Evolutionary conservation across 805 yeast species (phyloP).

Genomic region (Pichia heedii): DNA sequence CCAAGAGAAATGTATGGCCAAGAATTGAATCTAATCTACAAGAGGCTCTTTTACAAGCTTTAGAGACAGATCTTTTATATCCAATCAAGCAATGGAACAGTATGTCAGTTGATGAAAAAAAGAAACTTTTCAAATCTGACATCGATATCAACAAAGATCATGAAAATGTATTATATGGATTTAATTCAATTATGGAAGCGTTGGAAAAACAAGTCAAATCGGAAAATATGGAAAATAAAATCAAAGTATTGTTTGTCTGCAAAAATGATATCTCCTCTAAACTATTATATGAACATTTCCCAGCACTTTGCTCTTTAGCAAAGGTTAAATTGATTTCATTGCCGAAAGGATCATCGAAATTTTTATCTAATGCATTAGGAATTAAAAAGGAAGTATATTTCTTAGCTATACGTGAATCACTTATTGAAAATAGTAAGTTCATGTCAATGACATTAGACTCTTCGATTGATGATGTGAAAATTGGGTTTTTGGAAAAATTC

Average conservation of each 20-base stretch:
- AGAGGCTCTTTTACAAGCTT: conserved; percentile 22
- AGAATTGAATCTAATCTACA: conserved; percentile 27
- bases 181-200: conserved; percentile 43
- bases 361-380: conserved; percentile 14
- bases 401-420: conserved; percentile 13
- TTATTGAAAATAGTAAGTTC: conserved; percentile 8
- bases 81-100: conserved; percentile 14
- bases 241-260: conserved; percentile 48
- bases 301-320: conserved; percentile 43
- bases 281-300: conserved; percentile 48
- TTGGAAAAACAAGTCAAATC: conserved; percentile 34
- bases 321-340: conserved; percentile 51
- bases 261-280: conserved; percentile 33
- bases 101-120: conserved; percentile 19
- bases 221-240: conserved; percentile 6
- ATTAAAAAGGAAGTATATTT: not conserved
- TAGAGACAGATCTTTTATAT: conserved; percentile 8
- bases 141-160: conserved; percentile 6
- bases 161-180: conserved; percentile 34
- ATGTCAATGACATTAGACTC: conserved; percentile 12
- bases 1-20: conserved; percentile 36
- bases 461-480: conserved; percentile 17
- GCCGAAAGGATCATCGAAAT: conserved; percentile 36
- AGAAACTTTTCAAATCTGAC: conserved; percentile 12
- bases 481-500: conserved; percentile 18